Base-by-base conservation (phyloP, 2,329 filamentous ascomycete species). In the Verticillium nubilum region DNA sequence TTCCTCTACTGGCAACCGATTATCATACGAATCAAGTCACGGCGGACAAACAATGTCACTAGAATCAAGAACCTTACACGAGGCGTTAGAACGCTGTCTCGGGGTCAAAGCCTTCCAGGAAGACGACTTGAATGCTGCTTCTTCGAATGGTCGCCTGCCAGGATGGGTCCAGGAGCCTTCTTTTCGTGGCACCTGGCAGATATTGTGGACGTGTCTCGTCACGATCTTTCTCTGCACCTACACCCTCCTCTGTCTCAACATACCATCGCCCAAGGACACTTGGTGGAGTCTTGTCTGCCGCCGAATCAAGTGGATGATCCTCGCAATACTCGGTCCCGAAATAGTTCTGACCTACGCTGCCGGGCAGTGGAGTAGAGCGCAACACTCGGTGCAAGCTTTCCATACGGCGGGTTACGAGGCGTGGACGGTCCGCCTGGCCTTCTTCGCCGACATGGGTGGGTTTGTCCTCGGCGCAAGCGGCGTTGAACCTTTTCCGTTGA, bases 141-240 rank as follows among this genome's bases (percentile, higher is more conserved):
- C 42, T 5, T 15, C 42, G 25, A 28, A 17, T 35, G 37, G 9
- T n/a, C 28, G 23, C 7, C 50, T 54, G 5, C 29, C 15, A 5
- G 25, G 54, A 54, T 57, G 52, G 59, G 54, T 60, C 2, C 10
- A 52, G n/a, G 27, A 58, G 29, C 54, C 59, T 7, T 19, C 47
- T 26, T 52, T 57, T 9, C 67, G 72, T 4, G 71, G 70, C 1
- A 72, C 70, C 9, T 63, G 67, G 15, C 68, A 71, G 33, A 68
- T 74, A 9, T 50, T 73, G 5, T 72, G 64, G 67, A 67, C 59
- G n/a, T 74, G 66, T 57, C 56, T 73, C 50, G 63, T 66, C 5
- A 71, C 70, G 0, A 65, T 68, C 23, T 69, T 72, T 56, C 55
- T 73, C 9, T 71, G 70, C 62, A 70, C 67, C 1, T 74, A 66